phyloP scores from a whole-genome alignment of 140 eudicot species.

The Bidens hawaiensis region DNA sequence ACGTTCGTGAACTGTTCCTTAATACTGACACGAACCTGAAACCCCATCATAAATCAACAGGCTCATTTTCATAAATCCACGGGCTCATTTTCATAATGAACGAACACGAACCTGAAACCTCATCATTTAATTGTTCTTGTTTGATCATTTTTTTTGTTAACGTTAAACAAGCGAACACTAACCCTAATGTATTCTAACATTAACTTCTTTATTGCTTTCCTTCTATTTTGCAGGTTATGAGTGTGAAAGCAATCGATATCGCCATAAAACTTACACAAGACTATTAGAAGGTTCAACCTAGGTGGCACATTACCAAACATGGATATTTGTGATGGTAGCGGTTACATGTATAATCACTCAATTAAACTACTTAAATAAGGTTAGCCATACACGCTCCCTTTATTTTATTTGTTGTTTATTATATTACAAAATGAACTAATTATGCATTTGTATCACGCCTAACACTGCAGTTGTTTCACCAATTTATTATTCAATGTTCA shows the following conservation, averaged over 20 bases:
- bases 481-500: constrained; percentile 80
- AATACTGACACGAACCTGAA: too few species aligned
- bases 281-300: constrained; percentile 87
- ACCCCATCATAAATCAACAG: too few species aligned
- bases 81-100: too few species aligned
- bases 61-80: too few species aligned
- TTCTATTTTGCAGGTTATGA: constrained; percentile 75
- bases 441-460: constrained; percentile 39
- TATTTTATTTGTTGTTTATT: constrained; percentile 14
- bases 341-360: constrained; percentile 74
- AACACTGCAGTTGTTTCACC: constrained; percentile 87
- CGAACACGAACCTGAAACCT: too few species aligned
- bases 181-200: too few species aligned
- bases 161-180: too few species aligned
- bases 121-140: too few species aligned
- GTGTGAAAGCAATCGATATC: constrained; percentile 88
- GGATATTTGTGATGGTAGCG: constrained; percentile 89
- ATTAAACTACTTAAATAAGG: constrained; percentile 88
- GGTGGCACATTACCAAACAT: constrained; percentile 69
- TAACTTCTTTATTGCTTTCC: background rate
- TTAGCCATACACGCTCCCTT: constrained; percentile 17
- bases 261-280: constrained; percentile 91
- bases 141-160: too few species aligned
- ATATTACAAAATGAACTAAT: background rate
- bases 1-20: too few species aligned